Base-by-base conservation (phyloP, 495 filamentous ascomycete genomes). In the Astrothelium subdiscretum region DNA sequence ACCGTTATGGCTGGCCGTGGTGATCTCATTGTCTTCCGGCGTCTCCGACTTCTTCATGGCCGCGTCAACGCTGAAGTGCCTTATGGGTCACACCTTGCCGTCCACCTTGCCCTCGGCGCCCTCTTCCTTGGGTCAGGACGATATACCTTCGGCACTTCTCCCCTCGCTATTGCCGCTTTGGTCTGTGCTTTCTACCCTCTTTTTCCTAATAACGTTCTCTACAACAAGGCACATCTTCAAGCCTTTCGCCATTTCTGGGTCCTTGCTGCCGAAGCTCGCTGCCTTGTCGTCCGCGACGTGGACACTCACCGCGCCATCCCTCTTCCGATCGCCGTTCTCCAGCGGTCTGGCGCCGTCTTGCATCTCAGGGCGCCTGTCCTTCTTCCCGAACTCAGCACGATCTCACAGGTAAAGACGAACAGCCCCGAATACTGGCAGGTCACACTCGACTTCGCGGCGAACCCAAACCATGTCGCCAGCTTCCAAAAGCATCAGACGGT, bases 231-330 rank as follows among this genome's bases (percentile, higher is more conserved):
- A 29, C 94, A 99, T 65, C 80, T 97, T 2, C 94, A 99, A 79
- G 94, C 94, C 6, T 95, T 97, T 79, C 87, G 95, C 1, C 94
- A 99, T 73, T 85, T 99, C 69, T 99, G 94, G 94, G 91, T 95
- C 15, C 80, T 99, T 11, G 94, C 95, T 5, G 86, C 90, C 6
- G 94, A 97, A 64, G 83, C 89, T 0, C 85, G 94, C 58, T 97
- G 94, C 70, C 79, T 97, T 3, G 80, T 99, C 3, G 81, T 87
- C 8, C 86, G 90, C 52, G 92, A 97, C 65, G 81, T 92, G 8
- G 87, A 89, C 61, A 92, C 88, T 0, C 81, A 87, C 60, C 85
- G 87, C 12, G 89, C 92, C 1, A 81, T 92, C 59, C 80, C 83
- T 35, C 78, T 92, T 22, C 87, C 90, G 0, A 80, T 99, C 64